Evolutionary conservation across 768 basidiomycete species (phyloP).

Genomic region (Rhodotorula toruloides): DNA sequence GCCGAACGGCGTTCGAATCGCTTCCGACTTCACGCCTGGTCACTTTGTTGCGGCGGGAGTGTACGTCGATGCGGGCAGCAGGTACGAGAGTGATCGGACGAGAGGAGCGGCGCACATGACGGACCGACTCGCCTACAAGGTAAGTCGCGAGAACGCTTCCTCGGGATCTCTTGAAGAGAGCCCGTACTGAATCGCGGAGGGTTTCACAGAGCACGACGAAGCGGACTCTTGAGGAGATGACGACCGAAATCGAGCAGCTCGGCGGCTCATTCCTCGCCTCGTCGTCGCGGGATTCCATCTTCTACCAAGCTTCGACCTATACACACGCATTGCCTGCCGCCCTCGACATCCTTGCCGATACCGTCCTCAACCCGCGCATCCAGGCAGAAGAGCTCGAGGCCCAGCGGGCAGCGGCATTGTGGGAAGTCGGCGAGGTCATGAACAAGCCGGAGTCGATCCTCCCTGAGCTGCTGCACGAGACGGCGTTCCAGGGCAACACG

Average conservation of each 20-base stretch:
- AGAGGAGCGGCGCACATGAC: constrained; percentile 85
- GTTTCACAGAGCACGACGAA: constrained; percentile 68
- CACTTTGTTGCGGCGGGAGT: constrained; percentile 92
- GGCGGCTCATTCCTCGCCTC: constrained; percentile 90
- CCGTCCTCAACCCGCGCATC: constrained; percentile 72
- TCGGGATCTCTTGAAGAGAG: too few species aligned
- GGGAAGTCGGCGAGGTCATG: constrained; percentile 81
- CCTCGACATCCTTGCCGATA: constrained; percentile 83
- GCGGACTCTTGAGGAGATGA: constrained; percentile 71
- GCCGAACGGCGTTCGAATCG: constrained; percentile 84
- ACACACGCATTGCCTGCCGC: constrained; percentile 73
- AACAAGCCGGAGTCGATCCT: constrained; percentile 88
- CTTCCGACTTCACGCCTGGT: constrained; percentile 81
- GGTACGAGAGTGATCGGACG: constrained; percentile 70
- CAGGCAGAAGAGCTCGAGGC: constrained; percentile 69
- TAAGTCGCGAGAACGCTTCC: constrained; percentile 43
- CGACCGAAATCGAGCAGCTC: constrained; percentile 68
- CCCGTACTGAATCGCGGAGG: too few species aligned
- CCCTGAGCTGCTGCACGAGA: constrained; percentile 79
- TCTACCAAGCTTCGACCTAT: constrained; percentile 97
- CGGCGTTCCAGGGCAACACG: constrained; percentile 70
- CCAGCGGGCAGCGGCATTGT: constrained; percentile 79
- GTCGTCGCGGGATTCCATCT: constrained; percentile 85
- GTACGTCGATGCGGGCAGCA: constrained; percentile 86
- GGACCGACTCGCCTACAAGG: constrained; percentile 96